Evolutionary conservation across 164 flowering plant genomes (phyloP), one percentile per base, ranked within the genome.

Genomic region (Taxillus chinensis): DNA sequence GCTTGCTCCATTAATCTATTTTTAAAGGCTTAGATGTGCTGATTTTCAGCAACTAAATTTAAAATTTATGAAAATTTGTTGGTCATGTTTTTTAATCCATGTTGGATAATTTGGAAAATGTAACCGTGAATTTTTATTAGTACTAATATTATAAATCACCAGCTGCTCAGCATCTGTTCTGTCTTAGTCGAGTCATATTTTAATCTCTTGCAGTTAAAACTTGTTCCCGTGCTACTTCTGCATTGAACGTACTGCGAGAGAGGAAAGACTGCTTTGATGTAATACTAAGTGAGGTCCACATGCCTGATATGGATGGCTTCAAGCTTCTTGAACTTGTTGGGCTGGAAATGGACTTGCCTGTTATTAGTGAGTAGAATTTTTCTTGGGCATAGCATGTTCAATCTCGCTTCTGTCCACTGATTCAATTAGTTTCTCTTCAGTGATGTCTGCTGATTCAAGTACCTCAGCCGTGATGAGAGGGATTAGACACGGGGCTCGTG

Each of bases 231-330:
- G 97, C 97, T 39, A 76, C 78, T 60, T 76, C 62, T 71, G 97
- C 97, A 41, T 74, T 90, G 66, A 78, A 77, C 66, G 70, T 85
- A 40, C 78, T 90, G 27, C 79, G 95, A 60, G 90, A 83, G 74
- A 76, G 67, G 68, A 90, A 85, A 67, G 92, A 87, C 38, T 75
- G 76, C 67, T 90, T 83, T 71, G 97, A 90, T 77, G 67, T 90
- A 52, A 87, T 90, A 13, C 80, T 90, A 45, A 87, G 97, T 73
- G 97, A 87, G 70, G 97, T 90, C 43, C 83, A 87, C 59, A 90
- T 90, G 97, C 97, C 97, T 41, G 97, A 88, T 75, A 87, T 90
- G 92, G 92, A 90, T 76, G 95, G 97, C 8, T 84, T 68, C 68
- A 87, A 83, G 55, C 90, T 90, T 54, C 95, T 90, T 65, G 92